Percentiles rank a stretch among this genome's conserved stretches.
Evolutionary conservation across 2,329 filamentous ascomycete genomes (phyloP).

Genomic region (Colletotrichum eremochloae): DNA sequence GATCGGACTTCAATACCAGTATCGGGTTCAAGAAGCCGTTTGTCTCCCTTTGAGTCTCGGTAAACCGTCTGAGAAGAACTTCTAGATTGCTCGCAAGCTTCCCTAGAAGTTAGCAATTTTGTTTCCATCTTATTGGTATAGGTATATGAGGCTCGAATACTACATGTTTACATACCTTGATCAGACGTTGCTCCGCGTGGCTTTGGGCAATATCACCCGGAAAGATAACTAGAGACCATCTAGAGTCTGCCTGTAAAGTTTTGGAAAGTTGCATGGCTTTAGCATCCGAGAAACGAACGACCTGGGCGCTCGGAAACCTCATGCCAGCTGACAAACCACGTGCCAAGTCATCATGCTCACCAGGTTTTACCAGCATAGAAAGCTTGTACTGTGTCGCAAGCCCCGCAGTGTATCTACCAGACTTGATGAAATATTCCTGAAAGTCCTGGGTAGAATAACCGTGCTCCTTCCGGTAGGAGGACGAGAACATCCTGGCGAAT

Average conservation of each 20-base stretch:
- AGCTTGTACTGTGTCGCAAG: conserved; percentile 67
- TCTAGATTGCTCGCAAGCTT: conserved; percentile 9
- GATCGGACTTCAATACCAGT: conserved; percentile 20
- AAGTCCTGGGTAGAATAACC: conserved; percentile 63
- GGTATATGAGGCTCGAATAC: background rate
- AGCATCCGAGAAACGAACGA: conserved; percentile 72
- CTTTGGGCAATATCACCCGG: background rate
- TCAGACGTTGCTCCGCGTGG: background rate
- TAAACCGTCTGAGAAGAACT: background rate
- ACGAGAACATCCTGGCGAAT: conserved; percentile 90
- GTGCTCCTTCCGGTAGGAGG: conserved; percentile 51
- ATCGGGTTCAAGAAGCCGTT: background rate
- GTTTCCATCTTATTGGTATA: no score
- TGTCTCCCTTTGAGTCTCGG: accelerated
- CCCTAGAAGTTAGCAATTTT: background rate
- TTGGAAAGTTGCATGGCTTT: conserved; percentile 67
- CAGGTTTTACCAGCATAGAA: conserved; percentile 58
- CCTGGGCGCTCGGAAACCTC: conserved; percentile 69
- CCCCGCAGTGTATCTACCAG: conserved; percentile 71
- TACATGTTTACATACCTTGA: background rate
- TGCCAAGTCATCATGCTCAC: conserved; percentile 54
- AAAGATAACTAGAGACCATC: conserved; percentile 56
- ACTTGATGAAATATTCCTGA: conserved; percentile 67
- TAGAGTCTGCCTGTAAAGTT: conserved; percentile 60
- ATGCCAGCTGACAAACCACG: conserved; percentile 63